Conservation (phyloP, 164 flowering plant genomes). For the Kingdonia uniflora region DNA sequence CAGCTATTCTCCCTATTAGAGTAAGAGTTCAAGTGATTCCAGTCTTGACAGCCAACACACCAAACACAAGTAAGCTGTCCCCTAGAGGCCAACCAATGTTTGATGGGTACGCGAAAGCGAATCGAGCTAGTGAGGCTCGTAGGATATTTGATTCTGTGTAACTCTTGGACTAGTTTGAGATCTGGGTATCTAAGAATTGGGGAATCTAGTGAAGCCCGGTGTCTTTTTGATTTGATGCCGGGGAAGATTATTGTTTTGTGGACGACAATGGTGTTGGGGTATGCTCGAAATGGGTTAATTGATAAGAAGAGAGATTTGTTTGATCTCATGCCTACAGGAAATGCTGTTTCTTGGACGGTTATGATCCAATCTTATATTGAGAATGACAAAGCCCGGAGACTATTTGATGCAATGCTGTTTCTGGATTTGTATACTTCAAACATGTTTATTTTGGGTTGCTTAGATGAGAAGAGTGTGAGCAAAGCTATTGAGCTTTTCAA, state of each 20-base stretch:
- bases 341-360: slow-evolving; percentile 42
- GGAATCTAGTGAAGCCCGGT: slow-evolving; percentile 23
- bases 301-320: slow-evolving; percentile 31
- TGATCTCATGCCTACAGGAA: slow-evolving; percentile 25
- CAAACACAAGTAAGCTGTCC: no score
- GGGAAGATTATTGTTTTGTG: slow-evolving; percentile 42
- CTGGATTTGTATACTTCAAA: slow-evolving; percentile 65
- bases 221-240: slow-evolving; percentile 32
- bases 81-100: no score
- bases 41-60: no score
- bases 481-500: slow-evolving; percentile 45
- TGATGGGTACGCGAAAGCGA: slow-evolving; percentile 28
- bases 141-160: slow-evolving; percentile 34
- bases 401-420: slow-evolving; percentile 35
- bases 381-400: slow-evolving; percentile 38
- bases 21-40: no score
- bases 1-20: no score
- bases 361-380: slow-evolving; percentile 42
- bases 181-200: slow-evolving; percentile 37
- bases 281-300: slow-evolving; percentile 33
- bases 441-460: slow-evolving; percentile 50
- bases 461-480: slow-evolving; percentile 44
- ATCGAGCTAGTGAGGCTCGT: slow-evolving; percentile 19
- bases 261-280: slow-evolving; percentile 40
- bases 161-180: slow-evolving; percentile 46